Evolutionary conservation across 768 basidiomycete species (phyloP).

Genomic region (Leccinellum rugosiceps): DNA sequence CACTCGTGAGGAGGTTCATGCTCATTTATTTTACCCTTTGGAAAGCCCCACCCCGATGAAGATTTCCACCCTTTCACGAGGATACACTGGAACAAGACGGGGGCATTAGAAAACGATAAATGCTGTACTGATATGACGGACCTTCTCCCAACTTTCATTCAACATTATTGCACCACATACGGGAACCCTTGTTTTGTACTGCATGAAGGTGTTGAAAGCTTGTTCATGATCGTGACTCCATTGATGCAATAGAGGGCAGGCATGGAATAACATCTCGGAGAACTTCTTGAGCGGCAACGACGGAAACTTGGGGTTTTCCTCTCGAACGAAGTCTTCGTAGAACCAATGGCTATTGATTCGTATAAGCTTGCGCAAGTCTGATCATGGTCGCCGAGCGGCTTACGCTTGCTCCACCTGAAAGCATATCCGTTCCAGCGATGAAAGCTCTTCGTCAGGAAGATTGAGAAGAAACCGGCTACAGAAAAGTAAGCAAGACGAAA

Average conservation of each 20-base stretch:
- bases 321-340: slow-evolving; percentile 98
- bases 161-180: slow-evolving; percentile 98
- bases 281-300: slow-evolving; percentile 89
- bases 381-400: slow-evolving; percentile 32
- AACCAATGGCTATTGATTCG: slow-evolving; percentile 84
- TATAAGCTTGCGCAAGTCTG: slow-evolving; percentile 13
- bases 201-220: slow-evolving; percentile 87
- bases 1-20: slow-evolving; percentile 81
- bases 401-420: slow-evolving; percentile 99
- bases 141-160: slow-evolving; percentile 91
- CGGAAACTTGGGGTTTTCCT: slow-evolving; percentile 83
- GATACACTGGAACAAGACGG: slow-evolving; percentile 60
- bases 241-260: slow-evolving; percentile 77
- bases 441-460: slow-evolving; percentile 89
- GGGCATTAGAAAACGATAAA: slow-evolving; percentile 9
- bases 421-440: slow-evolving; percentile 88
- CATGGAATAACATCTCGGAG: slow-evolving; percentile 85
- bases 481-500: slow-evolving; percentile 12
- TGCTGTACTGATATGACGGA: slow-evolving; percentile 30
- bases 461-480: slow-evolving; percentile 92
- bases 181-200: slow-evolving; percentile 94
- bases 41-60: slow-evolving; percentile 97
- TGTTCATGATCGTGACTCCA: slow-evolving; percentile 85
- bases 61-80: slow-evolving; percentile 98
- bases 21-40: slow-evolving; percentile 99